Percentiles rank a stretch among this genome's conserved stretches.
Evolutionary conservation across 108 stramenopile species (phyloP).

Genomic region (Tribonema minus): DNA sequence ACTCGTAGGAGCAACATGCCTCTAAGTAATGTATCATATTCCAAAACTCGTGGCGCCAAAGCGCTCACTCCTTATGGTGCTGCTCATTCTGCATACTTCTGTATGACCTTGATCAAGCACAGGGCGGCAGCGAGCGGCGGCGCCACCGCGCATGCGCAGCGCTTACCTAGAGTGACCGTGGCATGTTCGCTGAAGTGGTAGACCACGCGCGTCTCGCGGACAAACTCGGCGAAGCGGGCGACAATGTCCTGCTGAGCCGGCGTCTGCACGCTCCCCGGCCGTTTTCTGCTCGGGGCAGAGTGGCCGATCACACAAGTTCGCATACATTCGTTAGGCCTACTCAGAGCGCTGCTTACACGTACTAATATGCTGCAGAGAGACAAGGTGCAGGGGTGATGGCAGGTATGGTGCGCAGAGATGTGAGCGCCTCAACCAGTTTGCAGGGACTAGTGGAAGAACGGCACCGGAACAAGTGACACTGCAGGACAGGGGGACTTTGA

Average conservation of each 20-base stretch:
- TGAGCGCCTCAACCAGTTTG: too few relatives aligned
- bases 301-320: too few relatives aligned
- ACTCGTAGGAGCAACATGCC: background rate
- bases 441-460: background rate
- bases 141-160: slow-evolving; percentile 5
- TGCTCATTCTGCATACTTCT: background rate
- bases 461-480: background rate
- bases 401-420: too few relatives aligned
- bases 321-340: too few relatives aligned
- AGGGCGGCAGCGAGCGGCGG: background rate
- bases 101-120: background rate
- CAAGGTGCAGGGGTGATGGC: too few relatives aligned
- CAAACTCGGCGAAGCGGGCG: slow-evolving; percentile 11
- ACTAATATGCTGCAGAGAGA: too few relatives aligned
- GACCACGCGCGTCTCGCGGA: slow-evolving; percentile 24
- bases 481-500: background rate
- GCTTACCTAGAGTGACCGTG: slow-evolving; percentile 28
- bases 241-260: slow-evolving; percentile 16
- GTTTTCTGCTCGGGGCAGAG: too few relatives aligned
- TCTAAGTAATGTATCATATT: background rate
- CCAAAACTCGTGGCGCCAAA: background rate
- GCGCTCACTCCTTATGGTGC: background rate
- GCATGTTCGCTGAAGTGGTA: slow-evolving; percentile 36
- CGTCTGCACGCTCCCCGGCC: slow-evolving; percentile 17
- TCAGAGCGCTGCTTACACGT: too few relatives aligned